Conservation (phyloP, 768 basidiomycete species). For the Tephrocybe sp. region DNA sequence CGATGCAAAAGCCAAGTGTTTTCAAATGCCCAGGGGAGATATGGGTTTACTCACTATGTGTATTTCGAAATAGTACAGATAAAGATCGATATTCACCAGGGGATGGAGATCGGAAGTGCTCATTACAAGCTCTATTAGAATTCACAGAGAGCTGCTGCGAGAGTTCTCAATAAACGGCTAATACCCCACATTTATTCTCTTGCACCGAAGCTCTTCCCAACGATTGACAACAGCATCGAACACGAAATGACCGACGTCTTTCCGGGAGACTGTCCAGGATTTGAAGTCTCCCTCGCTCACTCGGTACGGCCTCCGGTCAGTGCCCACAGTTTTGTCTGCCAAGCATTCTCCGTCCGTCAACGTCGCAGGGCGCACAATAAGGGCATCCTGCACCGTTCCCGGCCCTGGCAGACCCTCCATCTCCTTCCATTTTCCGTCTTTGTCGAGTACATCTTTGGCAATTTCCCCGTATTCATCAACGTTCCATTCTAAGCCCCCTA, state of each 20-base stretch:
- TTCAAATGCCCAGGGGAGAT: too few species aligned
- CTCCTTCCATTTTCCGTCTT: constrained; percentile 47
- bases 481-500: constrained; percentile 53
- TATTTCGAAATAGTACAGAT: too few species aligned
- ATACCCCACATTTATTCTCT: too few species aligned
- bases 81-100: too few species aligned
- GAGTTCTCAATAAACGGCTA: too few species aligned
- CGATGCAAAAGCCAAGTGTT: too few species aligned
- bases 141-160: too few species aligned
- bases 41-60: too few species aligned
- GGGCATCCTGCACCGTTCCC: constrained; percentile 43
- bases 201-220: constrained; percentile 32
- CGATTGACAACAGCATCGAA: constrained; percentile 43
- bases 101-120: too few species aligned
- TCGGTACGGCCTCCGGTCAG: constrained; percentile 26
- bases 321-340: constrained; percentile 33
- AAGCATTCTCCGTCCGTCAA: constrained; percentile 57
- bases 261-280: constrained; percentile 55
- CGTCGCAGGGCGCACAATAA: constrained; percentile 57
- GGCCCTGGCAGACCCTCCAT: constrained; percentile 37
- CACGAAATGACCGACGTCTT: constrained; percentile 67
- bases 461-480: constrained; percentile 36
- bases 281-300: constrained; percentile 41
- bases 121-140: too few species aligned
- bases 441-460: constrained; percentile 38